Evolutionary conservation across 495 filamentous ascomycete genomes (phyloP).

Genomic region (Pyrenopolyporus hunteri): DNA sequence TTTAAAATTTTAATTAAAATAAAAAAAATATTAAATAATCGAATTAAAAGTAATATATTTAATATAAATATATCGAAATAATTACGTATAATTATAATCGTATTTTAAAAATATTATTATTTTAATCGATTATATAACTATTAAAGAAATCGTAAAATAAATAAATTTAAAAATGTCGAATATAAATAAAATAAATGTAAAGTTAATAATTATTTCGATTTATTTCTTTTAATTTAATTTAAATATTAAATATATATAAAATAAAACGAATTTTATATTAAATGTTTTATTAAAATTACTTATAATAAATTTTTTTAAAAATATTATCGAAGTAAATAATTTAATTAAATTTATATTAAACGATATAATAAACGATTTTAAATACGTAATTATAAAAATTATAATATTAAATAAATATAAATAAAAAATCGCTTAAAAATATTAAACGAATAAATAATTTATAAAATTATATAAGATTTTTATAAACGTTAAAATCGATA

Average conservation of each 20-base stretch:
- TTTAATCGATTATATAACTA: neutral
- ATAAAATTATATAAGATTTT: neutral
- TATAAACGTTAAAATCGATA: too few species aligned
- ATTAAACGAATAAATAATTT: too few species aligned
- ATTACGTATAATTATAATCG: neutral
- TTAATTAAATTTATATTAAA: neutral
- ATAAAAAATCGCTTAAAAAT: neutral
- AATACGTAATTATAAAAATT: neutral
- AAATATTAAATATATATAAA: neutral
- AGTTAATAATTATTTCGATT: neutral
- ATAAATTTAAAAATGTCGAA: neutral
- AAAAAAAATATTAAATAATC: neutral
- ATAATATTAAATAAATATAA: neutral
- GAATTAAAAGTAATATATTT: neutral
- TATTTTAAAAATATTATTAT: neutral
- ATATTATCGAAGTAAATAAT: neutral
- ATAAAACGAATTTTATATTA: neutral
- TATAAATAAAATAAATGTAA: neutral
- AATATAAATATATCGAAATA: neutral
- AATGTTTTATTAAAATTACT: neutral
- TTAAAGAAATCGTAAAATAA: neutral
- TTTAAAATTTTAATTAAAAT: neutral
- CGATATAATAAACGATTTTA: neutral
- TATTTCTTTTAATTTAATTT: neutral
- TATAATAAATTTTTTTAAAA: neutral